phyloP scores from a whole-genome alignment of 306 rosid species.

The Corylus heterophylla region DNA sequence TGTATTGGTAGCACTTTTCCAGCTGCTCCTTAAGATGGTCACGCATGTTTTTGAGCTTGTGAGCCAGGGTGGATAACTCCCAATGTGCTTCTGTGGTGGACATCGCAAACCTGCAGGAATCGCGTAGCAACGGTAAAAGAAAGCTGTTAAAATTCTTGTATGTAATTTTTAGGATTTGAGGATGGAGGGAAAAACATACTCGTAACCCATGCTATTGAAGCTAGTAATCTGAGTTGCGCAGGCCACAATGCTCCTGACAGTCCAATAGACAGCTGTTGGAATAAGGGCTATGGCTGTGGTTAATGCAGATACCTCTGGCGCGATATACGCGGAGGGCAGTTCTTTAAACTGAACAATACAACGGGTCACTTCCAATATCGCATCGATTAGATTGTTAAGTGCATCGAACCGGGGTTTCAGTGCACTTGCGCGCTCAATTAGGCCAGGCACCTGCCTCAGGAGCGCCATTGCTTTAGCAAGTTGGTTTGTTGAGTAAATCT shows the following conservation, averaged over 20 bases:
- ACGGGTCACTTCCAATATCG: slow-evolving; percentile 42
- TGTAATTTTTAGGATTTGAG: background rate
- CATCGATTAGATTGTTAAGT: slow-evolving; percentile 42
- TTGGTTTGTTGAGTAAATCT: slow-evolving; percentile 39
- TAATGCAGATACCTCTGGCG: slow-evolving; percentile 35
- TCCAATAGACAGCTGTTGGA: slow-evolving; percentile 49
- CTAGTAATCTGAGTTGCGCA: slow-evolving; percentile 46
- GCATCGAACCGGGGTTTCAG: slow-evolving; percentile 47
- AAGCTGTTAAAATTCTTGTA: too few relatives aligned
- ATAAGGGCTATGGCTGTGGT: slow-evolving; percentile 34
- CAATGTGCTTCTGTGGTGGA: slow-evolving; percentile 52
- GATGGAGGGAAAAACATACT: slow-evolving; percentile 34
- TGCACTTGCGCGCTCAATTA: slow-evolving; percentile 34
- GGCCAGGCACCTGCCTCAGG: slow-evolving; percentile 47
- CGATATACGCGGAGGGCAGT: slow-evolving; percentile 37
- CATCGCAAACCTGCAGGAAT: slow-evolving; percentile 46
- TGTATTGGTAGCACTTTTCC: slow-evolving; percentile 34
- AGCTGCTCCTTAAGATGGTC: slow-evolving; percentile 54
- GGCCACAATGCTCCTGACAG: slow-evolving; percentile 39
- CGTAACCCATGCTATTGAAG: slow-evolving; percentile 48
- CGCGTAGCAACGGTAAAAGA: too few relatives aligned
- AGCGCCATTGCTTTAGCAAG: slow-evolving; percentile 55
- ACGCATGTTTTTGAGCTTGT: slow-evolving; percentile 54
- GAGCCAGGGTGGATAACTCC: slow-evolving; percentile 66
- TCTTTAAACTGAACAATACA: slow-evolving; percentile 40